Conservation (phyloP, 768 basidiomycete genomes). For the Clitopilus passeckerianus region DNA sequence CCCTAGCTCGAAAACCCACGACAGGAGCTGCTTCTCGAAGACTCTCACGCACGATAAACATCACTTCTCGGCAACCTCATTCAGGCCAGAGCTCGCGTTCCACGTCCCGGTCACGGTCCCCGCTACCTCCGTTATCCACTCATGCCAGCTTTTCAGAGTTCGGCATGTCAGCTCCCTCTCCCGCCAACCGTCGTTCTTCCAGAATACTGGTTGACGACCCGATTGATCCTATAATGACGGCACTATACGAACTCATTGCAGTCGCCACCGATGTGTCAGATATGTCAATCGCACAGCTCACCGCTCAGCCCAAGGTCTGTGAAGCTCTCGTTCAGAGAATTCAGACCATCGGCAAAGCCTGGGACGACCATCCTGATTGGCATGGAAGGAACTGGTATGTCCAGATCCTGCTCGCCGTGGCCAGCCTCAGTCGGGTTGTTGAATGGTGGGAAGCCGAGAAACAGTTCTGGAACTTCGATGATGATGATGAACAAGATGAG, state of each 20-base stretch:
- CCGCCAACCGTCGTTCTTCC: constrained; percentile 69
- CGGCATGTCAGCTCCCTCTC: constrained; percentile 29
- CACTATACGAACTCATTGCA: constrained; percentile 86
- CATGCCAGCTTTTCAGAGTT: constrained; percentile 66
- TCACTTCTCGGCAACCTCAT: constrained; percentile 56
- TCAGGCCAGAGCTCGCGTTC: constrained; percentile 89
- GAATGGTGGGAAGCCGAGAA: constrained; percentile 99
- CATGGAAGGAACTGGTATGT: constrained; percentile 98
- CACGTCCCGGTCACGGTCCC: constrained; percentile 91
- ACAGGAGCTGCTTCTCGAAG: constrained; percentile 64
- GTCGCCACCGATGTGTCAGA: constrained; percentile 93
- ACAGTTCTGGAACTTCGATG: constrained; percentile 99
- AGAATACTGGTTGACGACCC: constrained; percentile 83
- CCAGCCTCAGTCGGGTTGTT: constrained; percentile 91
- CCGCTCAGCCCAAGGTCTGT: constrained; percentile 79
- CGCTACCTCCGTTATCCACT: constrained; percentile 67
- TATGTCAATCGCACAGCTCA: constrained; percentile 83
- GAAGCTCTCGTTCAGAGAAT: constrained; percentile 86
- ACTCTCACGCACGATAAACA: constrained; percentile 82
- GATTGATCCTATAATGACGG: constrained; percentile 83
- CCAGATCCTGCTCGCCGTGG: constrained; percentile 91
- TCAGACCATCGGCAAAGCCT: constrained; percentile 87
- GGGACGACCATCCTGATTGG: constrained; percentile 99
- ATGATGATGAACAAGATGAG: constrained; percentile 87
- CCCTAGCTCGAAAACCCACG: constrained; percentile 62